phyloP scores from a whole-genome alignment of 306 rosid genomes.

The Macrotyloma uniflorum region DNA sequence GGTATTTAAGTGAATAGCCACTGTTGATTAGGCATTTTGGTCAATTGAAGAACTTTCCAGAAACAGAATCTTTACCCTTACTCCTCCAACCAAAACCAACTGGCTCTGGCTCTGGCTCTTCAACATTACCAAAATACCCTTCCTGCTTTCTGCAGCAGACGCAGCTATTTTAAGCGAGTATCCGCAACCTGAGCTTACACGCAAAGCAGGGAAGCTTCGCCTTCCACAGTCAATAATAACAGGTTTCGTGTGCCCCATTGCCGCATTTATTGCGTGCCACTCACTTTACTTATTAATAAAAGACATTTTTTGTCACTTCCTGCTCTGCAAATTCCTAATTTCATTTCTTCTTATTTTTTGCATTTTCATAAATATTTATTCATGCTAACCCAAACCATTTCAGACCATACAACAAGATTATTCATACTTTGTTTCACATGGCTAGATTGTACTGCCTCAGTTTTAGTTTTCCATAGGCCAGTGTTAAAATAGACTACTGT shows the following conservation, averaged over 20 bases:
- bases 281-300: slow-evolving; percentile 28
- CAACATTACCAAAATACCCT: slow-evolving; percentile 34
- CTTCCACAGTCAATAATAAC: slow-evolving; percentile 15
- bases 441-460: too few relatives aligned
- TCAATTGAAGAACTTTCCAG: slow-evolving; percentile 46
- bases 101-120: accelerated
- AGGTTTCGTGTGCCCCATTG: slow-evolving; percentile 43
- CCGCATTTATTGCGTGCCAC: slow-evolving; percentile 45
- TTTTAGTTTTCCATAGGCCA: too few relatives aligned
- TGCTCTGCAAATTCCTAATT: neutral
- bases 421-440: neutral
- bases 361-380: neutral
- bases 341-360: neutral
- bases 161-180: slow-evolving; percentile 25
- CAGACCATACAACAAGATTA: slow-evolving; percentile 24
- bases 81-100: slow-evolving; percentile 3
- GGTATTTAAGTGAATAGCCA: slow-evolving; percentile 44
- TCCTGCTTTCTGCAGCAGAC: neutral
- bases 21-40: slow-evolving; percentile 45
- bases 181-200: slow-evolving; percentile 42
- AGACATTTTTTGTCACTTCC: slow-evolving; percentile 53
- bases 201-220: slow-evolving; percentile 56
- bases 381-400: slow-evolving; percentile 3
- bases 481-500: slow-evolving; percentile 42
- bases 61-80: slow-evolving; percentile 44